Evolutionary conservation across 805 yeast species (phyloP), one percentile per base, ranked within the genome.

Genomic region (Allodekkera sacchari): DNA sequence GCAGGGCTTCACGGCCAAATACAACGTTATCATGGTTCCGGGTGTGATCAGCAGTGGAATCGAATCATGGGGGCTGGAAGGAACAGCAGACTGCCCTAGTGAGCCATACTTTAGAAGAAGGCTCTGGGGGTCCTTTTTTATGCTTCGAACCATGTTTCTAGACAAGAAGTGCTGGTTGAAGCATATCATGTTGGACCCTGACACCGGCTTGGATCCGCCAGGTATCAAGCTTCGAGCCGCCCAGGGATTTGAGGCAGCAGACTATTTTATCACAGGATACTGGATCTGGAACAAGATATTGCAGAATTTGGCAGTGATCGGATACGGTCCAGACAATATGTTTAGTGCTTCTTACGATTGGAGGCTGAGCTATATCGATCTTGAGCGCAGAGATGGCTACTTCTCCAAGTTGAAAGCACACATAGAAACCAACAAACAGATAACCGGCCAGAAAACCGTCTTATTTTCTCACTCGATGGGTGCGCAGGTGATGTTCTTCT

Each of bases 211-310:
- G 17, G 98, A 92, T 53, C 98, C 98, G 1, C 80, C 82, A 1
- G 71, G 82, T 32, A 70, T 83, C 44, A 80, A 68, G 44, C 52
- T 92, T 17, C 64, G 98, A 35, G 94, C 97, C 0, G 89, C 96
- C 1, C 95, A 83, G 53, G 98, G 98, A 0, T 83, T 92, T 53
- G 96, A 88, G 47, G 92, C 96, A 1, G 92, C 96, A 1, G 98
- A 92, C 57, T 92, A 85, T 57, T 92, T 92, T 49, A 77, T 92
- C 56, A 83, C 96, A 4, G 98, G 98, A 0, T 92, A 92, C 55
- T 92, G 98, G 98, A 84, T 92, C 47, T 92, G 98, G 98, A 85
- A 84, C 53, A 92, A 92, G 53, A 74, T 92, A 32, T 64, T 92
- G n/a, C 95, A 89, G 55, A 92, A 92, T 48, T 62, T 92, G 42